Evolutionary conservation across 805 yeast species (phyloP).

Genomic region (Metschnikowia similis): DNA sequence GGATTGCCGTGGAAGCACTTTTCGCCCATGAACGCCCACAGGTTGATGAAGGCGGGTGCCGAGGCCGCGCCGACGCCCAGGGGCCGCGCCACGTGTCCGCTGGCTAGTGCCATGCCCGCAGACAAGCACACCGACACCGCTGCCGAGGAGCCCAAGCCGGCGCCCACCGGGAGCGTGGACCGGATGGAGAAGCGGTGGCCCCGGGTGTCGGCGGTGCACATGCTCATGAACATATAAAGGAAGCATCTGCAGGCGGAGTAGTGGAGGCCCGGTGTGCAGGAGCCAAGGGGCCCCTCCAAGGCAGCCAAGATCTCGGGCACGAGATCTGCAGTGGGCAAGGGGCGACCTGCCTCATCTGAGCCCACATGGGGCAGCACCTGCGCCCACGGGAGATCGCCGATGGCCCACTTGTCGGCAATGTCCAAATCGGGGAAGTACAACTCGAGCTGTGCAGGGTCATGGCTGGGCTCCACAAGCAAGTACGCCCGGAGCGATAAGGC

Average conservation of each 20-base stretch:
- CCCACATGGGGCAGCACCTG: conserved; percentile 4
- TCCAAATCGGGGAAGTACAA: conserved; percentile 69
- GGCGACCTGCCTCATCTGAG: conserved; percentile 21
- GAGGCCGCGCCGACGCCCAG: conserved; percentile 32
- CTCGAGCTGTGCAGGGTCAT: conserved; percentile 51
- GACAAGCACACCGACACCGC: conserved; percentile 81
- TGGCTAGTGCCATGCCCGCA: conserved; percentile 62
- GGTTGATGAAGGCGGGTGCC: conserved; percentile 61
- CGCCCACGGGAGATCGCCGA: conserved; percentile 59
- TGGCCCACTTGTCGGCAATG: conserved; percentile 61
- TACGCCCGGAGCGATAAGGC: conserved; percentile 85
- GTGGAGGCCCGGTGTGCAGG: conserved; percentile 54
- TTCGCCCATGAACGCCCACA: conserved; percentile 91
- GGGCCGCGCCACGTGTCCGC: conserved; percentile 43
- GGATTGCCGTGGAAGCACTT: conserved; percentile 96
- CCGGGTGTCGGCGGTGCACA: conserved; percentile 31
- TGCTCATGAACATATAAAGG: conserved; percentile 63
- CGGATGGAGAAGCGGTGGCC: conserved; percentile 57
- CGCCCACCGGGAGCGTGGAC: conserved; percentile 90
- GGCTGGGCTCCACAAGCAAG: conserved; percentile 53
- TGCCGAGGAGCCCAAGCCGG: conserved; percentile 95
- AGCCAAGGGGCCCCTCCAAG: conserved; percentile 41
- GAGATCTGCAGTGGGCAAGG: conserved; percentile 47
- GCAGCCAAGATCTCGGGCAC: conserved; percentile 54
- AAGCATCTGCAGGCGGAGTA: conserved; percentile 79